Conservation (phyloP, 345 rosid genomes). For the Lepidium sativum region DNA sequence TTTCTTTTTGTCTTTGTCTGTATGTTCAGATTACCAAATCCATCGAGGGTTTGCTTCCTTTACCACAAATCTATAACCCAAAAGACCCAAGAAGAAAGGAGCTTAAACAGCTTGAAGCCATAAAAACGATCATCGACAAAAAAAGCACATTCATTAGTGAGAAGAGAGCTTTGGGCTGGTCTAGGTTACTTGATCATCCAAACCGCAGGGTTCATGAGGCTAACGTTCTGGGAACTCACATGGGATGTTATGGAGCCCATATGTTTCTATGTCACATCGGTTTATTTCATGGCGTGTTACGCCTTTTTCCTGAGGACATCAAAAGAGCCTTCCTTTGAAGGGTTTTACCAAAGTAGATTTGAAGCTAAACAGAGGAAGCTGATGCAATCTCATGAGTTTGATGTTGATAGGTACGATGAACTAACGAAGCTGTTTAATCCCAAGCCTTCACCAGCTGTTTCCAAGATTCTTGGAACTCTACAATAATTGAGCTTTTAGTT, state of each 20-base stretch:
- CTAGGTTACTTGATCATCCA: constrained; percentile 60
- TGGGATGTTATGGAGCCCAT: constrained; percentile 99
- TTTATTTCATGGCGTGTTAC: constrained; percentile 67
- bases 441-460: constrained; percentile 6
- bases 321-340: constrained; percentile 82
- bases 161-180: constrained; percentile 71
- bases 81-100: constrained; percentile 61
- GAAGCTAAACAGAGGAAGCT: constrained; percentile 53
- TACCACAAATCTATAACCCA: constrained; percentile 26
- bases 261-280: constrained; percentile 72
- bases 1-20: no score
- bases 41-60: constrained; percentile 61
- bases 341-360: constrained; percentile 73
- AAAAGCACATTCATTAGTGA: constrained; percentile 46
- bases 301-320: constrained; percentile 77
- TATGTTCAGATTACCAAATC: constrained; percentile 64
- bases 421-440: constrained; percentile 38
- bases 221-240: constrained; percentile 94
- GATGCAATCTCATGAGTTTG: constrained; percentile 39
- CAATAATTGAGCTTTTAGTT: neutral
- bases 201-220: constrained; percentile 85
- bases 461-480: constrained; percentile 23
- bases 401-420: constrained; percentile 49
- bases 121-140: constrained; percentile 41
- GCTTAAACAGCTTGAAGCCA: constrained; percentile 49